phyloP scores from a whole-genome alignment of 2,329 filamentous ascomycete species.

The Cordyceps sp. region DNA sequence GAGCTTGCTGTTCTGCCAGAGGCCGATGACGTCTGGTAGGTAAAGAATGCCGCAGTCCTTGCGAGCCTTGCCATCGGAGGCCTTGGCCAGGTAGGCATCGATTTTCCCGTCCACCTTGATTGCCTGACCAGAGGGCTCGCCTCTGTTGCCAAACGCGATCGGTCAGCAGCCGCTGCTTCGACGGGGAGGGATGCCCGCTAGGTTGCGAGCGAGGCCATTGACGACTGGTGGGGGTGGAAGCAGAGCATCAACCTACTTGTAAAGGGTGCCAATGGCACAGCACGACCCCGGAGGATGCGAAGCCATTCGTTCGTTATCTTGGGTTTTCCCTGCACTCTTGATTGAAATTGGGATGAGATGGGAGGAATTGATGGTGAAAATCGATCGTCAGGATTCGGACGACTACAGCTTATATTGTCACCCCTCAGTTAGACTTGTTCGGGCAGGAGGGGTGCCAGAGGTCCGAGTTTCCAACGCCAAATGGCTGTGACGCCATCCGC shows the following conservation, averaged over 20 bases:
- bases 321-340: too few relatives aligned
- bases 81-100: conserved; percentile 33
- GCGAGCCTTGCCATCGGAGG: conserved; percentile 13
- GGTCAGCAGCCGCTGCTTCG: neutral
- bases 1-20: conserved; percentile 22
- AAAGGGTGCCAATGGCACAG: conserved; percentile 34
- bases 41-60: conserved; percentile 16
- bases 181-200: neutral
- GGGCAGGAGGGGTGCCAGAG: too few relatives aligned
- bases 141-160: conserved; percentile 15
- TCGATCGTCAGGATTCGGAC: too few relatives aligned
- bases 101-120: conserved; percentile 25
- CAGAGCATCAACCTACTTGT: conserved; percentile 28
- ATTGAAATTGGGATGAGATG: too few relatives aligned
- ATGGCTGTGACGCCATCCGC: neutral
- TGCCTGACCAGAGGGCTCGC: conserved; percentile 26
- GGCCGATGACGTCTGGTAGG: conserved; percentile 20
- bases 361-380: too few relatives aligned
- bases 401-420: too few relatives aligned
- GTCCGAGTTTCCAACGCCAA: too few relatives aligned
- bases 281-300: conserved; percentile 34
- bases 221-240: neutral
- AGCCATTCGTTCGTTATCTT: too few relatives aligned
- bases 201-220: neutral
- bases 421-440: too few relatives aligned